These are phyloP conservation scores for Aspergillus ruber DNA, from an alignment of 2,329 filamentous ascomycete genomes.

Conservation along the genomic window DNA sequence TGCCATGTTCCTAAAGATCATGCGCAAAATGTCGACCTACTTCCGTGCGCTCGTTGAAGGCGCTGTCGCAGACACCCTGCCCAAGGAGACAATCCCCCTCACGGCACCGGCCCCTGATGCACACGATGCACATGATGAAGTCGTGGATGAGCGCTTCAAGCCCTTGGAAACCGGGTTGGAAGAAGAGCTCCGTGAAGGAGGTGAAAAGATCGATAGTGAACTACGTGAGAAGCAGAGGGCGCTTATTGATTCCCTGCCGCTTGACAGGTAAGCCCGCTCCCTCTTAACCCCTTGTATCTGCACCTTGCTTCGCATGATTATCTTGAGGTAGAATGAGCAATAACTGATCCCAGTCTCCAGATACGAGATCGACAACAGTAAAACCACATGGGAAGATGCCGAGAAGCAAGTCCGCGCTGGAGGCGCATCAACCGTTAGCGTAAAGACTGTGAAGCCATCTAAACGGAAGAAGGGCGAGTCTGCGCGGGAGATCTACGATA, in stretches of 20 bases:
- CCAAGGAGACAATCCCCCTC: constrained; percentile 43
- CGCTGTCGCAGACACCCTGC: constrained; percentile 63
- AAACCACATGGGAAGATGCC: constrained; percentile 50
- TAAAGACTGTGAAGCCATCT: constrained; percentile 63
- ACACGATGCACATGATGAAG: constrained; percentile 55
- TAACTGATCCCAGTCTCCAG: constrained; percentile 37
- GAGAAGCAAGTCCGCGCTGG: constrained; percentile 67
- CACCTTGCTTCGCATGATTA: not conserved
- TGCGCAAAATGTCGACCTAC: constrained; percentile 75
- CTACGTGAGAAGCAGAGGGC: constrained; percentile 75
- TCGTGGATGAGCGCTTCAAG: constrained; percentile 59
- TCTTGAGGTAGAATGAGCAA: constrained; percentile 22
- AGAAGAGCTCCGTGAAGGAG: constrained; percentile 78
- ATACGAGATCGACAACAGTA: constrained; percentile 43
- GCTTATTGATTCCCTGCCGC: constrained; percentile 80
- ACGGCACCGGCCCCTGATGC: constrained; percentile 47
- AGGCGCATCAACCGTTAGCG: constrained; percentile 56
- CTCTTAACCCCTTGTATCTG: not conserved
- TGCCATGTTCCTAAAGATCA: constrained; percentile 95
- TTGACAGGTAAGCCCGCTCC: constrained; percentile 69
- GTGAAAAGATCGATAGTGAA: constrained; percentile 64
- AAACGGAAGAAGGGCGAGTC: constrained; percentile 67
- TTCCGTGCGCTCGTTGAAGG: constrained; percentile 70
- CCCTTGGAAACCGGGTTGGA: constrained; percentile 66
- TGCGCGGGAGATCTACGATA: constrained; percentile 43